These are phyloP conservation scores for Prototheca cutis DNA, from an alignment of 163 green algal species.

Conservation along the genomic window DNA sequence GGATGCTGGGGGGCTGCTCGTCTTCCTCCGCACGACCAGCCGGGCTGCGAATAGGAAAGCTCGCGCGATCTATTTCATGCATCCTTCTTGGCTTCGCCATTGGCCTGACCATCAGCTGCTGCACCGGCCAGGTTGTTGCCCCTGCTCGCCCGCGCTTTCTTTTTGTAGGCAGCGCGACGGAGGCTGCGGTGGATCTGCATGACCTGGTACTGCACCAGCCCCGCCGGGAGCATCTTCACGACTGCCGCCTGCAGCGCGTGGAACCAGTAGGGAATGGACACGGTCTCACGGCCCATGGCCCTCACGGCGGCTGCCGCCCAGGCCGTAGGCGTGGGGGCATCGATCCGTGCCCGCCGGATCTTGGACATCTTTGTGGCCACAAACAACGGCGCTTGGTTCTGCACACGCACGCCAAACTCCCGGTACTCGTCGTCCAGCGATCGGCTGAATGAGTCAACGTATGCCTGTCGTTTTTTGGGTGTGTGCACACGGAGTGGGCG, in stretches of 20 bases:
- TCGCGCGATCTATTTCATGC: constrained; percentile 1
- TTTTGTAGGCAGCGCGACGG: constrained; percentile 18
- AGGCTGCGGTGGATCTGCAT: constrained; percentile 28
- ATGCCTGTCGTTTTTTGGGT: too few species aligned
- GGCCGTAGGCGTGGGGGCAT: constrained; percentile 25
- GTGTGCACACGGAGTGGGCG: too few species aligned
- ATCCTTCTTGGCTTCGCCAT: constrained; percentile 4
- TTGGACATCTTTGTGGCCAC: constrained; percentile 85
- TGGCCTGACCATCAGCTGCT: not conserved
- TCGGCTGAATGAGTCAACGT: constrained; percentile 42
- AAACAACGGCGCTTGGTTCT: constrained; percentile 67
- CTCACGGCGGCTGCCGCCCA: constrained; percentile 32
- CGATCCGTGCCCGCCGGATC: constrained; percentile 41
- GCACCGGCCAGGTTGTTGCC: too few species aligned
- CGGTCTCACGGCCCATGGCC: constrained; percentile 35
- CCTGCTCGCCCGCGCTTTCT: constrained; percentile 16
- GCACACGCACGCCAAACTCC: constrained; percentile 50
- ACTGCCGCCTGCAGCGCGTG: constrained; percentile 32
- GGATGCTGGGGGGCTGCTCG: too few species aligned
- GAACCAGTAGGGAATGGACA: constrained; percentile 39
- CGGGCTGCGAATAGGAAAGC: too few species aligned
- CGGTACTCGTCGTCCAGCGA: constrained; percentile 52
- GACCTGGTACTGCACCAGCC: constrained; percentile 21
- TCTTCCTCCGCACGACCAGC: too few species aligned
- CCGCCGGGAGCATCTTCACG: constrained; percentile 11